Base-by-base conservation (phyloP, 2,329 filamentous ascomycete genomes). In the Karstenula rhodostoma region DNA sequence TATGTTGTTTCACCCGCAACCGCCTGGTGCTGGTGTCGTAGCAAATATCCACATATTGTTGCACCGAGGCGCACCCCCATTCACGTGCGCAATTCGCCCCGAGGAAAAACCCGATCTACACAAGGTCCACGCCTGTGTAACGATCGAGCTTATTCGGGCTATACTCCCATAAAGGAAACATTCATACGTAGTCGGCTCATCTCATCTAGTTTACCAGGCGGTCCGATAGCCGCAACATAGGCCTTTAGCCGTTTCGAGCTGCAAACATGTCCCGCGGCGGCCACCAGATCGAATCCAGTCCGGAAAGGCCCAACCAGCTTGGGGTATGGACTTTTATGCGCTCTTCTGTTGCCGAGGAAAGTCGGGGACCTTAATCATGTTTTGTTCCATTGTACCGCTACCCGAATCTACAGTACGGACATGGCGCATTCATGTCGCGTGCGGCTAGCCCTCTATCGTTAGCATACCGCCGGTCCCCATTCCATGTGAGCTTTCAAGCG, bases 81-180 rank as follows among this genome's bases (percentile, higher is more conserved):
- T 52, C 50, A 43, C 50, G 50, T 29, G 50, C 23, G 33, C 35
- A 23, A 37, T 40, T 22, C n/a, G 12, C 12, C 32, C 32, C 17
- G n/a, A 37, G 12, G 23, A 2, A 33, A 19, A 23, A 9, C 15
- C 10, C 57, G 57, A 59, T 59, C 57, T 55, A 52, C 57, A 23
- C 51, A 59, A 55, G 57, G 57, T 59, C 51, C 57, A 56, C 57
- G 51, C 27, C 23, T 44, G 44, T 51, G 37, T 55, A 33, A 27
- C 33, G 43, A 51, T 49, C 43, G 29, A 37, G 43, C 40, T 13
- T 9, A 42, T 22, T 50, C 23, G 27, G 48, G 29, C 4, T 9
- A 49, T 25, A 33, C 19, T 40, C 44, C 33, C 55, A 47, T 17
- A n/a, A 12, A 43, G 32, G 44, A 33, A 57, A 33, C 37, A 40